phyloP scores from a whole-genome alignment of 2,329 filamentous ascomycete species.

The Fusarium clavum region DNA sequence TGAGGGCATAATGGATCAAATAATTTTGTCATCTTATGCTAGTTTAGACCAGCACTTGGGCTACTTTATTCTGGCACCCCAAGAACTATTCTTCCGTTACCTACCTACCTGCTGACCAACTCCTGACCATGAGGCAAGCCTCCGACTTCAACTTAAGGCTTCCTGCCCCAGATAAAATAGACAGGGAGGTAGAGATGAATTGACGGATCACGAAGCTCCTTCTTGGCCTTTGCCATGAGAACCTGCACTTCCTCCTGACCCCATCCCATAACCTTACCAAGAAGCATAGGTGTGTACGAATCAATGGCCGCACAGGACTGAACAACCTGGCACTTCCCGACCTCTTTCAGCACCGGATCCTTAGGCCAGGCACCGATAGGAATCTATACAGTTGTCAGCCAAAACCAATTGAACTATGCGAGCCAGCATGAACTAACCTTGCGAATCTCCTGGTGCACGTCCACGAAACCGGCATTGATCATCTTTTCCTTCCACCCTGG shows the following conservation, averaged over 20 bases:
- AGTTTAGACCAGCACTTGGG: neutral
- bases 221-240: slow-evolving; percentile 36
- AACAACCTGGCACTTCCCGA: slow-evolving; percentile 27
- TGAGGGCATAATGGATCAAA: neutral
- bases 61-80: neutral
- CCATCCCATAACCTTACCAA: slow-evolving; percentile 37
- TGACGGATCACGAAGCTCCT: slow-evolving; percentile 37
- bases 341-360: slow-evolving; percentile 21
- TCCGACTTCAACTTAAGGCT: slow-evolving; percentile 1
- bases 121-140: neutral
- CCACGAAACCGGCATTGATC: slow-evolving; percentile 19
- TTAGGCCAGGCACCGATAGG: slow-evolving; percentile 33
- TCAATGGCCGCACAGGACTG: slow-evolving; percentile 36
- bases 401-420: fast-evolving
- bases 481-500: slow-evolving; percentile 25
- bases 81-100: neutral
- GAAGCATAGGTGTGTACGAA: slow-evolving; percentile 31
- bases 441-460: slow-evolving; percentile 26
- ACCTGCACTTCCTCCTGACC: slow-evolving; percentile 32
- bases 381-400: slow-evolving; percentile 4
- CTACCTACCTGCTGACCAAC: neutral
- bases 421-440: slow-evolving; percentile 7
- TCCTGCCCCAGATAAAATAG: slow-evolving; percentile 29
- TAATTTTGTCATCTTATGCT: neutral
- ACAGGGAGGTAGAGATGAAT: slow-evolving; percentile 34